Percentiles rank a stretch among this genome's conserved stretches.
These are phyloP conservation scores for Gelatoporia subvermispora DNA, from an alignment of 768 basidiomycete genomes.

Conservation along the genomic window DNA sequence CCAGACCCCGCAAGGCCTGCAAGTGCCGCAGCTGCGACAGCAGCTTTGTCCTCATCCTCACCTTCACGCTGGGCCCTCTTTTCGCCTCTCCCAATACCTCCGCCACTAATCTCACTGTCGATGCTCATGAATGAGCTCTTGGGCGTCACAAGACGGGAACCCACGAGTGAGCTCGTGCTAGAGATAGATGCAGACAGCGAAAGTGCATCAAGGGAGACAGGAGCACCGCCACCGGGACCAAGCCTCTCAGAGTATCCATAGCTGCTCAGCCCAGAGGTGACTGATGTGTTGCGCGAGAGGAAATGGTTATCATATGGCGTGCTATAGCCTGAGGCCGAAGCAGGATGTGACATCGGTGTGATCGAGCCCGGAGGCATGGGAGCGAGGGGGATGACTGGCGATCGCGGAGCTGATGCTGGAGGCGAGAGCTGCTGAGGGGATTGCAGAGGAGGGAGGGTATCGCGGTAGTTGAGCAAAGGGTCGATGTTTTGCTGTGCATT, in stretches of 20 bases:
- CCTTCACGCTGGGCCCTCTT: slow-evolving; percentile 11
- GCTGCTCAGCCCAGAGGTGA: slow-evolving; percentile 8
- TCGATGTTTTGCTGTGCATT: slow-evolving; percentile 3
- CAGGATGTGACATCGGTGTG: slow-evolving; percentile 2
- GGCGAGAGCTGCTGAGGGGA: not conserved
- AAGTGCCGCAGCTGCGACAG: slow-evolving; percentile 16
- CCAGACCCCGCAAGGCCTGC: slow-evolving; percentile 13
- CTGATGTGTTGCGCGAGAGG: slow-evolving; percentile 8
- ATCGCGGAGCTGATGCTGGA: not conserved
- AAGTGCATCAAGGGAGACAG: slow-evolving; percentile 17
- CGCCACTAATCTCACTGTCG: slow-evolving; percentile 13
- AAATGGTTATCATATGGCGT: slow-evolving; percentile 9
- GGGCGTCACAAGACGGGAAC: slow-evolving; percentile 16
- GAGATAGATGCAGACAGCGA: slow-evolving; percentile 14
- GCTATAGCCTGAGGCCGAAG: slow-evolving; percentile 9
- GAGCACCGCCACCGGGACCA: slow-evolving; percentile 9
- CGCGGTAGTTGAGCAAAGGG: slow-evolving; percentile 13
- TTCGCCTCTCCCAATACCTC: slow-evolving; percentile 6
- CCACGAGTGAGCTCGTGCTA: slow-evolving; percentile 8
- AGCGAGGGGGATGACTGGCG: not conserved
- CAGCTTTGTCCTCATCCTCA: slow-evolving; percentile 13
- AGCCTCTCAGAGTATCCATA: slow-evolving; percentile 7
- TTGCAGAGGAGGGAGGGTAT: slow-evolving; percentile 5
- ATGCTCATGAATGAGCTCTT: slow-evolving; percentile 14
- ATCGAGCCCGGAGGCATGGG: slow-evolving; percentile 2